A percentile compares a stretch with the other conserved stretches of the same genome.
Evolutionary conservation across 192 early-diverging fungal species (phyloP).

Genomic region (Podochytrium sp.): DNA sequence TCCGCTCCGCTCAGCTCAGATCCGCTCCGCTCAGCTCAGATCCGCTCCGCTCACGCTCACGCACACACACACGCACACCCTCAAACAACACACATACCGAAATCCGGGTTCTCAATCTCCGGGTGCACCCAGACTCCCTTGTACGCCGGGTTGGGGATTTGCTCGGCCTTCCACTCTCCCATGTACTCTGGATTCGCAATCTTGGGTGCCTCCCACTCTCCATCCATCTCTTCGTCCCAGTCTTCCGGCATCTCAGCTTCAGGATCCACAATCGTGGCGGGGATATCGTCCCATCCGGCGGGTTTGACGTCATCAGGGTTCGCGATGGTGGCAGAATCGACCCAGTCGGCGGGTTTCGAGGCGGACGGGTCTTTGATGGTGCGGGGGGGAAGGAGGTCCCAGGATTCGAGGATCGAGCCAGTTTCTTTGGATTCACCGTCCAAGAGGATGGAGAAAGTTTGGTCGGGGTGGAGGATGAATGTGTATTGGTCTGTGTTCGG

Average conservation of each 20-base stretch:
- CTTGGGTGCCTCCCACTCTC: slow-evolving; percentile 52
- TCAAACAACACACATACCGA: slow-evolving; percentile 20
- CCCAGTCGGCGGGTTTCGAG: slow-evolving; percentile 36
- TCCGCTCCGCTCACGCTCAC: no score
- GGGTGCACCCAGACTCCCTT: slow-evolving; percentile 55
- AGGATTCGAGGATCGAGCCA: slow-evolving; percentile 50
- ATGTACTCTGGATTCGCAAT: slow-evolving; percentile 54
- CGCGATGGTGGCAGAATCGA: slow-evolving; percentile 66
- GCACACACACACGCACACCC: neutral
- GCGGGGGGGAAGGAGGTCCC: slow-evolving; percentile 51
- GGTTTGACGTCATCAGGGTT: slow-evolving; percentile 80
- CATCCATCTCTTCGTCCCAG: slow-evolving; percentile 71
- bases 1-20: no score
- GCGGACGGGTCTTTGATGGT: slow-evolving; percentile 47
- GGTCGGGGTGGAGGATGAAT: slow-evolving; percentile 49
- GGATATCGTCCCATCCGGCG: slow-evolving; percentile 72
- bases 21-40: no score
- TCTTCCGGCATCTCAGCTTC: slow-evolving; percentile 85
- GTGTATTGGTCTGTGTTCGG: slow-evolving; percentile 48
- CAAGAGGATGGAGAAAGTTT: slow-evolving; percentile 50
- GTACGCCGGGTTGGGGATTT: slow-evolving; percentile 55
- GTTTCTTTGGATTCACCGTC: slow-evolving; percentile 43
- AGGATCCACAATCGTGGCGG: slow-evolving; percentile 81
- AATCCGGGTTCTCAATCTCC: slow-evolving; percentile 49
- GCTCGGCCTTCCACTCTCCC: slow-evolving; percentile 38